These are phyloP conservation scores for Lasiosphaeris hirsuta DNA, from an alignment of 495 filamentous ascomycete species.

Conservation along the genomic window DNA sequence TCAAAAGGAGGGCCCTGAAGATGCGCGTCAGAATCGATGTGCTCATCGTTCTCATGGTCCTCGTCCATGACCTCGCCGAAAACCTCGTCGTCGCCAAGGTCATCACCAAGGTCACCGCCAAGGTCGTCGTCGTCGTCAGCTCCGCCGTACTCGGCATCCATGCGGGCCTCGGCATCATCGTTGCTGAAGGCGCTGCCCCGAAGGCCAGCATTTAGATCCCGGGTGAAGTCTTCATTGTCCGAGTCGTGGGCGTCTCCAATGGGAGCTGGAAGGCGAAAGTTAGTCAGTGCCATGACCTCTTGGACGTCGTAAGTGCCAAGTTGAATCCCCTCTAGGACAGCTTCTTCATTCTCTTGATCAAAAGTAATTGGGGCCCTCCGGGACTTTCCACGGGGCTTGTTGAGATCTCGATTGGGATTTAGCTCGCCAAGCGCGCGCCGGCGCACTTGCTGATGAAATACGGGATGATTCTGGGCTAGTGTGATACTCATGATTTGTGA, in stretches of 20 bases:
- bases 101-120: conserved; percentile 21
- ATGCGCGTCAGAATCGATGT: conserved; percentile 29
- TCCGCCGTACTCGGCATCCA: conserved; percentile 2
- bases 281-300: conserved; percentile 25
- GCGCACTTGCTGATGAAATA: background rate
- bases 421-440: conserved; percentile 22
- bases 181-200: conserved; percentile 7
- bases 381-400: conserved; percentile 7
- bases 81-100: conserved; percentile 21
- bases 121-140: conserved; percentile 17
- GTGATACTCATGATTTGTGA: too few relatives aligned
- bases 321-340: conserved; percentile 14
- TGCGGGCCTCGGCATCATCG: conserved; percentile 7
- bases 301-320: conserved; percentile 20
- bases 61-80: conserved; percentile 27
- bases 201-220: background rate
- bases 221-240: conserved; percentile 18
- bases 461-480: too few relatives aligned
- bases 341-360: conserved; percentile 24
- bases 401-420: conserved; percentile 18
- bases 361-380: conserved; percentile 23
- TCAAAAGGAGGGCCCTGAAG: conserved; percentile 35
- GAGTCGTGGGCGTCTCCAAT: conserved; percentile 8
- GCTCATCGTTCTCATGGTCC: conserved; percentile 22
- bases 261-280: conserved; percentile 15